Evolutionary conservation across 2,329 filamentous ascomycete genomes (phyloP).

Genomic region (Passalora sequoiae): DNA sequence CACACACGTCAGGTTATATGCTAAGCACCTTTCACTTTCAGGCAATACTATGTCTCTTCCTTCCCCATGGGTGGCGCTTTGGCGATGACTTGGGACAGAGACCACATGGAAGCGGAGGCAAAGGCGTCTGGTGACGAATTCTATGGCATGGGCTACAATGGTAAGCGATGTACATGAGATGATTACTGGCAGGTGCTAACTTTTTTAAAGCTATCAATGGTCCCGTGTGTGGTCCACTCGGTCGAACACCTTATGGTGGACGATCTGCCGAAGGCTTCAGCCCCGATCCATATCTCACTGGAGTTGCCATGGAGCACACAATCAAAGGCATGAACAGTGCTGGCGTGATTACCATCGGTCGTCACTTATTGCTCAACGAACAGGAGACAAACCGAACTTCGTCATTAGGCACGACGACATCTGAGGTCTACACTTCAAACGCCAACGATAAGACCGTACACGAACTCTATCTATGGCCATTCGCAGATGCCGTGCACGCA

Average conservation of each 20-base stretch:
- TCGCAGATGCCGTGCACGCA: conserved; percentile 48
- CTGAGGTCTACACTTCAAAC: conserved; percentile 46
- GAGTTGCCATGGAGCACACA: conserved; percentile 64
- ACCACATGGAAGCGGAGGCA: conserved; percentile 18
- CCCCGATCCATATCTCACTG: conserved; percentile 60
- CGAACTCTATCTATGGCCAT: conserved; percentile 39
- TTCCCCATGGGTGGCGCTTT: conserved; percentile 23
- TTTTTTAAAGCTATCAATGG: conserved; percentile 17
- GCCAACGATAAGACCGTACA: conserved; percentile 58
- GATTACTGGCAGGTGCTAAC: background rate
- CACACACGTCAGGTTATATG: too few relatives aligned
- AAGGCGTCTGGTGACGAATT: conserved; percentile 21
- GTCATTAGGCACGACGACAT: conserved; percentile 4
- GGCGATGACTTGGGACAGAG: conserved; percentile 25
- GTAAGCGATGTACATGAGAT: background rate
- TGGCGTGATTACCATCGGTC: conserved; percentile 71
- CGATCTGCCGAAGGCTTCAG: conserved; percentile 56
- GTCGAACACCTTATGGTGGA: conserved; percentile 16
- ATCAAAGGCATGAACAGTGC: conserved; percentile 62
- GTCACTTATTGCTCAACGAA: conserved; percentile 68
- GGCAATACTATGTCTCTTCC: conserved; percentile 23
- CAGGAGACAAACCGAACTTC: conserved; percentile 57
- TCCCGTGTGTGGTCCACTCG: conserved; percentile 13
- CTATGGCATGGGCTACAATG: conserved; percentile 22
- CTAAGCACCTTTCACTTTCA: too few relatives aligned